phyloP scores from a whole-genome alignment of 2,329 filamentous ascomycete species.

The Alternaria triticimaculans region DNA sequence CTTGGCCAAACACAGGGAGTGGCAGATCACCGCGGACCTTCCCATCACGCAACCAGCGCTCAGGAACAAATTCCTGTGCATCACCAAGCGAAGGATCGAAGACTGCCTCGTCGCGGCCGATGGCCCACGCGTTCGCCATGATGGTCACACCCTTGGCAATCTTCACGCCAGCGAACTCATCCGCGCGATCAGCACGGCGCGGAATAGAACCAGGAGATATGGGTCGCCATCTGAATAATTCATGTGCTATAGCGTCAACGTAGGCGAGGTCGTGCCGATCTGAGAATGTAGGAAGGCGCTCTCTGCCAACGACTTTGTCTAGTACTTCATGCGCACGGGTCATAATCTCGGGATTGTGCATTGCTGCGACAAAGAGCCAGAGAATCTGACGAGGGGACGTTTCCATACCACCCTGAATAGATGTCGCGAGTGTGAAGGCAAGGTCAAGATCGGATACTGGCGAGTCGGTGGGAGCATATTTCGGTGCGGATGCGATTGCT shows the following conservation, averaged over 20 bases:
- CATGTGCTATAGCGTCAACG: slow-evolving; percentile 12
- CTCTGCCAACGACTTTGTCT: slow-evolving; percentile 10
- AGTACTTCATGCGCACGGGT: slow-evolving; percentile 6
- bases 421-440: slow-evolving; percentile 17
- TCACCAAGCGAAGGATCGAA: slow-evolving; percentile 8
- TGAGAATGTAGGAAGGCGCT: slow-evolving; percentile 8
- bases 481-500: slow-evolving; percentile 8
- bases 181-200: slow-evolving; percentile 7
- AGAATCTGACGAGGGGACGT: slow-evolving; percentile 15
- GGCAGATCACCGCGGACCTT: slow-evolving; percentile 11
- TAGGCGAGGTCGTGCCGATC: slow-evolving; percentile 9
- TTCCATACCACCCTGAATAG: slow-evolving; percentile 17
- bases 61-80: slow-evolving; percentile 7
- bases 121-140: slow-evolving; percentile 18
- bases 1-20: slow-evolving; percentile 15
- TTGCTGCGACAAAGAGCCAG: slow-evolving; percentile 13
- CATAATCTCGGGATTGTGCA: slow-evolving; percentile 2
- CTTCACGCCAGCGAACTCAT: slow-evolving; percentile 10
- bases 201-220: slow-evolving; percentile 16
- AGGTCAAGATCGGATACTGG: slow-evolving; percentile 11
- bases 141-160: slow-evolving; percentile 12
- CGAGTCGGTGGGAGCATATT: neutral
- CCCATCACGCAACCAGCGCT: slow-evolving; percentile 14
- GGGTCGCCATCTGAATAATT: slow-evolving; percentile 15
- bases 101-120: slow-evolving; percentile 14